These are phyloP conservation scores for Sanghuangporus baumii DNA, from an alignment of 1,284 basidiomycete genomes.

Conservation along the genomic window DNA sequence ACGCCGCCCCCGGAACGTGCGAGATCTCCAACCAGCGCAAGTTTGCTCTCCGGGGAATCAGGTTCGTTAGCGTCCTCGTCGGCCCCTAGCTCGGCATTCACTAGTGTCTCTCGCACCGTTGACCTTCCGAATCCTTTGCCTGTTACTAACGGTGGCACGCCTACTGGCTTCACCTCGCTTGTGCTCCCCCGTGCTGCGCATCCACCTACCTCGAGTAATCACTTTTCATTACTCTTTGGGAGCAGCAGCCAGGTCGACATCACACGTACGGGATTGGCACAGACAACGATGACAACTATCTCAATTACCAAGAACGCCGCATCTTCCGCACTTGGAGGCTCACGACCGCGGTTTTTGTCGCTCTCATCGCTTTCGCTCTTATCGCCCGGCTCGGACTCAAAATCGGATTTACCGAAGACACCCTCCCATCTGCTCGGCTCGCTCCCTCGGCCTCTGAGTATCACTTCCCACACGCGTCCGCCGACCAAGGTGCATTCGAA, in stretches of 20 bases:
- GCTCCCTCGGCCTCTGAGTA: constrained; percentile 37
- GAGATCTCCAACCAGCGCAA: not conserved
- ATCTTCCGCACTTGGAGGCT: not conserved
- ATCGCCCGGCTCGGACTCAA: constrained; percentile 19
- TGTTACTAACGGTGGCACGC: constrained; percentile 30
- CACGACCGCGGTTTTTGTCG: constrained; percentile 14
- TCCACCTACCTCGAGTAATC: constrained; percentile 30
- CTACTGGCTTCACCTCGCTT: constrained; percentile 63
- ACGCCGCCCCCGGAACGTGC: not conserved
- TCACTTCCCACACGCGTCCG: constrained; percentile 65
- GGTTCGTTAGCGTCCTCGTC: constrained; percentile 3
- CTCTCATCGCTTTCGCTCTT: constrained; percentile 12
- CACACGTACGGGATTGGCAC: constrained; percentile 68
- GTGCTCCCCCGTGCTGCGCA: constrained; percentile 58
- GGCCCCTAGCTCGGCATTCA: constrained; percentile 14
- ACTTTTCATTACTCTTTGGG: constrained; percentile 16
- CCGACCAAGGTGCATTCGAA: constrained; percentile 63
- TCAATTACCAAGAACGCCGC: constrained; percentile 41
- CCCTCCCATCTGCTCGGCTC: constrained; percentile 38
- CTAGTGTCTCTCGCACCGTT: constrained; percentile 25
- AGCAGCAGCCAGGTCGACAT: constrained; percentile 56
- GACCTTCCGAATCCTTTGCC: constrained; percentile 27
- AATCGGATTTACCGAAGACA: constrained; percentile 25
- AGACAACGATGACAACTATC: constrained; percentile 81
- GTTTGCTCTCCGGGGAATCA: not conserved